Conservation (phyloP, 345 rosid genomes). For the Psidium guajava region DNA sequence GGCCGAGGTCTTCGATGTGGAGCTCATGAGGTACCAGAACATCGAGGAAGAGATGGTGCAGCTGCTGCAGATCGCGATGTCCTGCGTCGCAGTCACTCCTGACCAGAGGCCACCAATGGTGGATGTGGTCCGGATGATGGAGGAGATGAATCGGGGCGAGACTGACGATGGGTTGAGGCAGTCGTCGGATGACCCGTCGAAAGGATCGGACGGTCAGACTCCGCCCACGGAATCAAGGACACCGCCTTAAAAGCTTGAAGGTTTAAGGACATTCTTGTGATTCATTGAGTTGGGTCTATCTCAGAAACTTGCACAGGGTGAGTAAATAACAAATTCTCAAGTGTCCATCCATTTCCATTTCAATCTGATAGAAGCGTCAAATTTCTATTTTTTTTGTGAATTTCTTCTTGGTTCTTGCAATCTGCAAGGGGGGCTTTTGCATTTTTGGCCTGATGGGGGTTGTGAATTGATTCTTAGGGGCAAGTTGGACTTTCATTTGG, state of each 20-base stretch:
- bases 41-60: constrained; percentile 99
- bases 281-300: not conserved
- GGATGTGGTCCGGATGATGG: constrained; percentile 85
- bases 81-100: constrained; percentile 78
- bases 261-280: not conserved
- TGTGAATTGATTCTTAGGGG: constrained; percentile 11
- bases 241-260: constrained; percentile 23
- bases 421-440: not conserved
- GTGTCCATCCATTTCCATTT: not conserved
- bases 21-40: constrained; percentile 83
- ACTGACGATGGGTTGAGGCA: constrained; percentile 71
- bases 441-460: not conserved
- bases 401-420: not conserved
- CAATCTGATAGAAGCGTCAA: not conserved
- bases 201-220: constrained; percentile 83
- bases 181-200: constrained; percentile 94
- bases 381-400: not conserved
- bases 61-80: constrained; percentile 88
- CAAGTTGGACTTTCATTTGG: not conserved
- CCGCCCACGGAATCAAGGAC: constrained; percentile 70
- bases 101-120: constrained; percentile 86
- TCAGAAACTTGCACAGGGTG: not conserved
- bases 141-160: constrained; percentile 72
- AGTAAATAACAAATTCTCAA: not conserved
- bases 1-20: constrained; percentile 91